A percentile compares a stretch with the other conserved stretches of the same genome.
Evolutionary conservation across 495 filamentous ascomycete species (phyloP).

Genomic region (Tuber magnatum): DNA sequence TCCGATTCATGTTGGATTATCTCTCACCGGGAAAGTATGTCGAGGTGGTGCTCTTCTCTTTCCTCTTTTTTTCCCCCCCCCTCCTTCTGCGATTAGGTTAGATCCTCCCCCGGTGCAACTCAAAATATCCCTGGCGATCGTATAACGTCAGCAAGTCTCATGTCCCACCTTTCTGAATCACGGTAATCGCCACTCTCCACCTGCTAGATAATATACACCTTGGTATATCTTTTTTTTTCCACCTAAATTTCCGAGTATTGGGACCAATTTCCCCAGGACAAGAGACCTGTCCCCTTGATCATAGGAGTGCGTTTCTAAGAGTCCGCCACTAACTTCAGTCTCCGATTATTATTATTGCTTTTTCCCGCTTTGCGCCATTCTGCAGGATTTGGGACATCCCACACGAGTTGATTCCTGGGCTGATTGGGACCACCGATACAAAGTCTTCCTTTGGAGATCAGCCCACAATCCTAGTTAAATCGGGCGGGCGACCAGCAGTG

Average conservation of each 20-base stretch:
- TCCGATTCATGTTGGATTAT: not conserved
- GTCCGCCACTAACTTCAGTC: not conserved
- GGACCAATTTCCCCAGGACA: not conserved
- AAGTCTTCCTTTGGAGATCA: not conserved
- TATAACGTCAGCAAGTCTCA: not conserved
- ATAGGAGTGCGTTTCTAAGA: not conserved
- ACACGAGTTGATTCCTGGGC: not conserved
- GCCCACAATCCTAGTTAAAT: too few relatives aligned
- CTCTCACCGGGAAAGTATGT: not conserved
- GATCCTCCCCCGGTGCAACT: not conserved
- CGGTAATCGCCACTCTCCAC: not conserved
- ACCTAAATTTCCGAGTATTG: not conserved
- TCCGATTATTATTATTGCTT: not conserved
- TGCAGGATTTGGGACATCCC: not conserved
- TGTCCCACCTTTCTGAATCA: not conserved
- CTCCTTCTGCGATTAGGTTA: not conserved
- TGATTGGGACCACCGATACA: not conserved
- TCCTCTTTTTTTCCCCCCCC: not conserved
- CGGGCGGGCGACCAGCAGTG: not conserved
- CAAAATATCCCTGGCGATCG: not conserved
- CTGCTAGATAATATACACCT: not conserved
- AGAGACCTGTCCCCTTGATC: not conserved
- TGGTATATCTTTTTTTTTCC: too few relatives aligned
- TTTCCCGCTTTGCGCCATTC: not conserved
- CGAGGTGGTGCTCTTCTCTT: not conserved